Evolutionary conservation across 352 stramenopile species (phyloP), one percentile per base, ranked within the genome.

Genomic region (Phytopythium ostracodes): DNA sequence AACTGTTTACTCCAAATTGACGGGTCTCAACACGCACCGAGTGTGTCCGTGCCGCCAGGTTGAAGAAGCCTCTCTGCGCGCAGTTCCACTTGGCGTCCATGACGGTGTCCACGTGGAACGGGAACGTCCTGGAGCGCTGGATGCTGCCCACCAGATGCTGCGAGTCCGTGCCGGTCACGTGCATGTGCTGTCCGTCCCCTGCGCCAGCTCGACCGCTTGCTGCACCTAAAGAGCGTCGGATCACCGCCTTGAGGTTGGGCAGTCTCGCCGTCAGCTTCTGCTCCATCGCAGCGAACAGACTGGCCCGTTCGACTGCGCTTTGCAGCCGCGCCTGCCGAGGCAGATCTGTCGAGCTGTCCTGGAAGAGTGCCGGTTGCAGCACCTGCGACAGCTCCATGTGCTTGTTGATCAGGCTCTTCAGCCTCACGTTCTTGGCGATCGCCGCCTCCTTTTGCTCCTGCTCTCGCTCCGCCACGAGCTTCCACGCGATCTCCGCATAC

Each of bases 381-480:
- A 38, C 38, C 0, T 18, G n/a, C 33, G 54, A 31, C n/a, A 59
- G 36, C 36, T 50, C 54, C 4, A 50, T 14, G 11, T 59, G 36
- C 35, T 10, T 29, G 11, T 27, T 5, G 4, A 59, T 18, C n/a
- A 59, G 24, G 15, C 8, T 12, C 40, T 47, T 44, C 12, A 59
- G 54, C 20, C 54, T 25, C 25, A 15, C 14, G 54, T 59, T 59
- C 54, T 59, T 36, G 54, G 36, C 40, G 6, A 25, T 2, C 11
- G 54, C n/a, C 24, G 38, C 54, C 18, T 59, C 22, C 54, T 18
- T 35, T 36, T 18, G 22, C 12, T 12, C 22, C 35, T 25, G 36
- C 54, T 33, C 54, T 18, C 25, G 54, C 40, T 47, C 24, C 8
- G 35, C 54, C n/a, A 4, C 17, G 11, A 36, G 35, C 24, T 36